Conservation (phyloP, 2,329 filamentous ascomycete species). For the Cercospora sp. region DNA sequence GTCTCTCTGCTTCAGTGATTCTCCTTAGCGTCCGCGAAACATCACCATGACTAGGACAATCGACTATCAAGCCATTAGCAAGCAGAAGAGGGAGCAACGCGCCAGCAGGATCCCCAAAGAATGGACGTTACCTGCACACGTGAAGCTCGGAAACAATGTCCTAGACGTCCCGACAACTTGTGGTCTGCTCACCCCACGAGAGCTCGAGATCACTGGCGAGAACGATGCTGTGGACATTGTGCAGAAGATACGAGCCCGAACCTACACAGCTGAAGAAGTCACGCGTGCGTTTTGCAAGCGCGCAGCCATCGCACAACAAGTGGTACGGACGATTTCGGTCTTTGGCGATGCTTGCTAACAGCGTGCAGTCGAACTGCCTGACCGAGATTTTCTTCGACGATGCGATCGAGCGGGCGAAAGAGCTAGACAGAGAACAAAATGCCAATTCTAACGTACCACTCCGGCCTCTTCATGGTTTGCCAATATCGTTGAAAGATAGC, state of each 20-base stretch:
- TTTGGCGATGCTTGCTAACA: not conserved
- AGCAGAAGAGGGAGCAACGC: conserved; percentile 1
- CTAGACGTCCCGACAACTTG: conserved; percentile 34
- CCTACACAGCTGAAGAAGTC: conserved; percentile 32
- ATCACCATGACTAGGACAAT: not conserved
- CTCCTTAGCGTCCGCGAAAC: not conserved
- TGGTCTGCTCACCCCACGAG: conserved; percentile 50
- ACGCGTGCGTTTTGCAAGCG: conserved; percentile 46
- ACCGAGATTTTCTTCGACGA: conserved; percentile 49
- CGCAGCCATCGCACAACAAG: conserved; percentile 38
- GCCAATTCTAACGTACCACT: conserved; percentile 20
- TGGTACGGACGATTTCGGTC: conserved; percentile 11
- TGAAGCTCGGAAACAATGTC: conserved; percentile 1
- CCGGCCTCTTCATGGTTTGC: conserved; percentile 51
- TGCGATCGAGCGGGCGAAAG: conserved; percentile 31
- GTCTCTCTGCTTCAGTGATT: not conserved
- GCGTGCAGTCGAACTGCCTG: conserved; percentile 30
- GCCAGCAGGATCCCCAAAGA: conserved; percentile 8
- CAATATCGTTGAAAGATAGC: conserved; percentile 56
- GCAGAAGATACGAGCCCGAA: conserved; percentile 37
- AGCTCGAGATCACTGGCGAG: conserved; percentile 56
- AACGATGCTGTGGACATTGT: conserved; percentile 48
- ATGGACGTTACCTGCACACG: conserved; percentile 9
- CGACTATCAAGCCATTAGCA: not conserved
- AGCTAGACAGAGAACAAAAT: conserved; percentile 29